Evolutionary conservation across 225 moss, liverwort and hornwort genomes (phyloP), one percentile per base, ranked within the genome.

Genomic region (Climacium dendroides): DNA sequence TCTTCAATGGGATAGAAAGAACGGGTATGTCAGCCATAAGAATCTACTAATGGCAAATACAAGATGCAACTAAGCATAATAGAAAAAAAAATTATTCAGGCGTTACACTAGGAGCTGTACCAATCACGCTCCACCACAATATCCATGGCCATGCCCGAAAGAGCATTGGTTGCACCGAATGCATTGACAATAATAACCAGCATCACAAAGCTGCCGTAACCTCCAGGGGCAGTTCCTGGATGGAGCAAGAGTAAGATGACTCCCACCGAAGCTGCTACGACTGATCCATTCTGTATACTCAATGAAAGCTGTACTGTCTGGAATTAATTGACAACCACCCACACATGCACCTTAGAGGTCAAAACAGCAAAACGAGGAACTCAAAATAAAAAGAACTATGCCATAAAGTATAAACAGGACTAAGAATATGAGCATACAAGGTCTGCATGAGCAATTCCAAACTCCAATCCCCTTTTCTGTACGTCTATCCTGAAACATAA

Each of bases 41-140:
- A 74, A 34, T 26, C 60, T 73, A n/a, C 47, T 60, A 35, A 34
- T 73, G 35, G 23, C 11, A 57, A 73, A 59, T 34, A 13, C 71
- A 74, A 84, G 37, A 37, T 77, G 89, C 83, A 84, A 39, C 37
- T 28, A 54, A 72, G 52, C 32, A 58, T 57, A 22, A 48, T 16
- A 55, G 66, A 90, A 85, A 37, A 1, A 57, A 59, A 63, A 37
- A 14, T n/a, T 45, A 45, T 29, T 47, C 48, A 80, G 25, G 47
- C 30, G 34, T 67, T 54, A 70, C 23, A 20, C 47, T 18, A 79
- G 67, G 37, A 74, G 65, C 13, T 84, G 63, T 89, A 98, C 98
- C 97, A 99, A 87, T 99, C 99, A 66, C 97, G 93, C 92, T 99
- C 99, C 78, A 99, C 99, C 81, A 97, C 95, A 74, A 96, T 82